phyloP scores from a whole-genome alignment of 345 rosid genomes.

The Murraya paniculata region DNA sequence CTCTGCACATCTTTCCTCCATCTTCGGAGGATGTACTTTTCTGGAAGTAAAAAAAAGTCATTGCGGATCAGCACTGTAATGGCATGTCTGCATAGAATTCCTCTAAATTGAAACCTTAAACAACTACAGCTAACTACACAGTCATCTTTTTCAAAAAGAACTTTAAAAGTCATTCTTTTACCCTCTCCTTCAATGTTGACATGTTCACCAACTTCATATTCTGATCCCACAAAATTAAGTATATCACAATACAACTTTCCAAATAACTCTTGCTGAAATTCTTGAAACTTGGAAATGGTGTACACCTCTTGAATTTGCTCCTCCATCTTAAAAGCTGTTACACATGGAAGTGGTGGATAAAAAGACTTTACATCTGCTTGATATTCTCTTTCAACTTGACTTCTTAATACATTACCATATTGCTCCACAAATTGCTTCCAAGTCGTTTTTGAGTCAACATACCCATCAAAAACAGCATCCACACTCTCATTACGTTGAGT shows the following conservation, averaged over 20 bases:
- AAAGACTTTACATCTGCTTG: neutral
- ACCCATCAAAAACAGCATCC: neutral
- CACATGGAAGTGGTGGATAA: neutral
- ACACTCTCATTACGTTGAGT: neutral
- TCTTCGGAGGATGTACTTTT: neutral
- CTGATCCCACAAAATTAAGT: neutral
- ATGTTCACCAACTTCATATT: neutral
- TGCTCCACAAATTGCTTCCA: neutral
- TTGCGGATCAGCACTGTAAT: neutral
- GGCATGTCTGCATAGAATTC: neutral
- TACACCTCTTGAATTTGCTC: neutral
- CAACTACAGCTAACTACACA: neutral
- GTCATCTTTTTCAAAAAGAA: neutral
- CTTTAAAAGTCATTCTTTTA: neutral
- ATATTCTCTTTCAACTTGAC: neutral
- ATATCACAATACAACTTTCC: neutral
- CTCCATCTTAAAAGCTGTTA: neutral
- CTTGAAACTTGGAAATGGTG: neutral
- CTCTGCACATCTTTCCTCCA: neutral
- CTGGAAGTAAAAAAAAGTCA: neutral
- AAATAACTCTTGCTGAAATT: neutral
- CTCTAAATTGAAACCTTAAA: neutral
- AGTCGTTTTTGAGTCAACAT: neutral
- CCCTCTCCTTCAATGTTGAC: neutral
- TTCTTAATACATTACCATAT: neutral